Percentiles rank a stretch among this genome's conserved stretches.
Evolutionary conservation across 768 basidiomycete species (phyloP).

Genomic region (Naematelia aurantialba): DNA sequence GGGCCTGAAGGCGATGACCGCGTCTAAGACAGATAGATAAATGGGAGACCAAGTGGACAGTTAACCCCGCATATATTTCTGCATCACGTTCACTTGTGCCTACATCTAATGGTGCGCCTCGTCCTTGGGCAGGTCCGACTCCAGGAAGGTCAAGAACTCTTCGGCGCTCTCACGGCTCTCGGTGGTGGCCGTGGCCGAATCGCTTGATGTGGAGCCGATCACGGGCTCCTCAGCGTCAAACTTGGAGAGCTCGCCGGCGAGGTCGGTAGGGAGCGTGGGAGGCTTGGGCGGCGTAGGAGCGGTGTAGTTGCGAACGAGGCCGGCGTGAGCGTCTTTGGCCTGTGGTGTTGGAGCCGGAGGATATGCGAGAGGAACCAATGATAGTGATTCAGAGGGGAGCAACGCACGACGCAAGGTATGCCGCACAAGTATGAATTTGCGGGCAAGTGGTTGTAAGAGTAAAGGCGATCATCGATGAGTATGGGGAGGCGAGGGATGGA

Average conservation of each 20-base stretch:
- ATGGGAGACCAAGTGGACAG: too few species aligned
- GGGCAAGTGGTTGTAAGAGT: too few species aligned
- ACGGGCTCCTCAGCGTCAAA: constrained; percentile 79
- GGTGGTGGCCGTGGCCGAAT: constrained; percentile 46
- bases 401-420: neutral
- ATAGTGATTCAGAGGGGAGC: neutral
- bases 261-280: constrained; percentile 71
- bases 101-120: constrained; percentile 57
- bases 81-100: constrained; percentile 1
- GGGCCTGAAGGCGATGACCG: too few species aligned
- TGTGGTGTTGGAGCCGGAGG: constrained; percentile 47
- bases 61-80: neutral
- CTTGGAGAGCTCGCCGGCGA: constrained; percentile 77
- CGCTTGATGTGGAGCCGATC: constrained; percentile 49
- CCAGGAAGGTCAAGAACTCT: constrained; percentile 73
- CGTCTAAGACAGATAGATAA: too few species aligned
- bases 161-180: constrained; percentile 61
- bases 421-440: too few species aligned
- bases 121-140: constrained; percentile 69
- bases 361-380: too few species aligned
- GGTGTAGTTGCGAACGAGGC: constrained; percentile 75
- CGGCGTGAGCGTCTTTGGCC: constrained; percentile 88
- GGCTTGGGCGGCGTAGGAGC: constrained; percentile 69
- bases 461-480: neutral
- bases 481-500: neutral